Conservation (phyloP, 2,329 filamentous ascomycete genomes). For the Cryphonectria japonica region DNA sequence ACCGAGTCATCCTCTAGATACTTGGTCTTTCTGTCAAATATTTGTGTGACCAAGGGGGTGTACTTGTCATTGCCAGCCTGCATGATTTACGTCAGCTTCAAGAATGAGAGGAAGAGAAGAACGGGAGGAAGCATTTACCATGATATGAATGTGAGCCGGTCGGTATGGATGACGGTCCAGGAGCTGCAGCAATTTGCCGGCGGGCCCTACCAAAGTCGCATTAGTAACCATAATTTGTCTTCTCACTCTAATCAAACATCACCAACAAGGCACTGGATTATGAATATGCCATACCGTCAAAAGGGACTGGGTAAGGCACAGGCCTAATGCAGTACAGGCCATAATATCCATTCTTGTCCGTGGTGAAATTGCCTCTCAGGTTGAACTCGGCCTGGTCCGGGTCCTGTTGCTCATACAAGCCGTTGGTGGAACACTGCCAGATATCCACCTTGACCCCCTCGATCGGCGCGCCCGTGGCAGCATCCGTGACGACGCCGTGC, state of each 20-base stretch:
- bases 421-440: slow-evolving; percentile 80
- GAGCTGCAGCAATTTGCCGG: slow-evolving; percentile 53
- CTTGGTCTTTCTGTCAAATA: slow-evolving; percentile 64
- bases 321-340: slow-evolving; percentile 59
- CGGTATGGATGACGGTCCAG: slow-evolving; percentile 61
- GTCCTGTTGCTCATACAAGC: slow-evolving; percentile 69
- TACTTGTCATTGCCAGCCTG: slow-evolving; percentile 32
- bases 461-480: slow-evolving; percentile 65
- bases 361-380: slow-evolving; percentile 67
- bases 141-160: slow-evolving; percentile 65
- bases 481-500: slow-evolving; percentile 63
- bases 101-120: neutral
- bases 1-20: slow-evolving; percentile 53
- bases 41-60: slow-evolving; percentile 59
- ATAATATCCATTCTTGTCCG: slow-evolving; percentile 65
- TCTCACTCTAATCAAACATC: no score
- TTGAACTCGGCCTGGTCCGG: slow-evolving; percentile 65
- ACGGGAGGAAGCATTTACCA: slow-evolving; percentile 44
- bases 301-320: slow-evolving; percentile 46
- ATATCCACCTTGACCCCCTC: slow-evolving; percentile 71
- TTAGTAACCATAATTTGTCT: neutral
- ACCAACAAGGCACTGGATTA: neutral
- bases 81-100: slow-evolving; percentile 7
- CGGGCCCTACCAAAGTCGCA: slow-evolving; percentile 51
- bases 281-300: slow-evolving; percentile 22